phyloP scores from a whole-genome alignment of 1,284 basidiomycete genomes.

The Hypsizygus ulmarius region DNA sequence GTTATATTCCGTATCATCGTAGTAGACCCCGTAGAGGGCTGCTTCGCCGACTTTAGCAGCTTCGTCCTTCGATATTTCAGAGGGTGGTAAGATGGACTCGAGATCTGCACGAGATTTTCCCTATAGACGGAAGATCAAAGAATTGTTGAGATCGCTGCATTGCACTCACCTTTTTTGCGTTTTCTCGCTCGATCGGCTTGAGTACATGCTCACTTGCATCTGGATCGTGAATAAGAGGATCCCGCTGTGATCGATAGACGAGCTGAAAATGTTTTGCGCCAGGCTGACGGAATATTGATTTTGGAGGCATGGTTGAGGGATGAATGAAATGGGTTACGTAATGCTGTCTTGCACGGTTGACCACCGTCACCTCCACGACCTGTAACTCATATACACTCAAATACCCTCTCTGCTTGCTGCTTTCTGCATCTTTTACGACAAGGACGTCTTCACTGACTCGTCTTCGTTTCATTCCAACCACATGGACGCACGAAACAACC shows the following conservation, averaged over 20 bases:
- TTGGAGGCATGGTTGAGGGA: constrained; percentile 55
- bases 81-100: constrained; percentile 57
- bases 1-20: constrained; percentile 97
- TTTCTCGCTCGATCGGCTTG: constrained; percentile 75
- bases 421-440: constrained; percentile 16
- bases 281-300: constrained; percentile 88
- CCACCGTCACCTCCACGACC: constrained; percentile 10
- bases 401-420: constrained; percentile 9
- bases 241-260: constrained; percentile 94
- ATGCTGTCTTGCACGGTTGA: constrained; percentile 24
- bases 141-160: constrained; percentile 7
- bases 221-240: constrained; percentile 93
- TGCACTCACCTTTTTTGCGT: constrained; percentile 59
- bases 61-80: constrained; percentile 52
- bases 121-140: constrained; percentile 34
- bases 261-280: constrained; percentile 94
- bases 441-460: constrained; percentile 25
- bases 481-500: constrained; percentile 48
- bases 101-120: constrained; percentile 79
- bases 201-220: constrained; percentile 89
- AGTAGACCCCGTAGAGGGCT: constrained; percentile 88
- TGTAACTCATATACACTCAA: constrained; percentile 2
- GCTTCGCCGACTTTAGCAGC: constrained; percentile 79
- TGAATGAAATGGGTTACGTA: constrained; percentile 33
- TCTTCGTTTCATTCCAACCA: constrained; percentile 16